Base-by-base conservation (phyloP, 352 stramenopile genomes). In the Pythium phragmitis region DNA sequence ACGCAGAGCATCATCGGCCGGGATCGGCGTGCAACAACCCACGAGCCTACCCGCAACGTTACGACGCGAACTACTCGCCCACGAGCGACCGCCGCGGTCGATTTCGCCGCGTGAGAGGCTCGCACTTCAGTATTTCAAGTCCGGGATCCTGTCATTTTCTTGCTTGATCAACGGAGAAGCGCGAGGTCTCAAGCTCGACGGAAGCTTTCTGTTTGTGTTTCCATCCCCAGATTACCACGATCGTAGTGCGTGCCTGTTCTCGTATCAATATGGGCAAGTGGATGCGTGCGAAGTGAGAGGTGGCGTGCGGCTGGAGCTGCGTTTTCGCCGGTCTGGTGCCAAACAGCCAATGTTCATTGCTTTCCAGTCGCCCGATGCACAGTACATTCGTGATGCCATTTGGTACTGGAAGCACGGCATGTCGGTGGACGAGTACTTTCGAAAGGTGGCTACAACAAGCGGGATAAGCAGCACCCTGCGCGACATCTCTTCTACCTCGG, bases 201-300 rank as follows among this genome's bases (percentile, higher is more conserved):
- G 70, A 57, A 67, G 69, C 13, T 75, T 79, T 52, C 61, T 90
- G n/a, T 79, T 66, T 4, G 74, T 89, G 19, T 89, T 84, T 33
- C 80, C 80, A 4, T 81, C 79, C 0, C 71, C 78, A 0, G 77
- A 91, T 36, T 83, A 70, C 34, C 68, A 75, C 42, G 80, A 89
- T 28, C 75, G 76, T n/a, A 87, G 72, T 19, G 84, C 84, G 12
- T 91, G 75, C 49, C 67, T 90, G 50, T 89, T 91, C 63, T 85
- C 73, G 36, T 91, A 91, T 43, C 51, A 50, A 12, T 90, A 89
- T 56, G 76, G 85, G 12, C 67, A 77, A 48, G 60, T 91, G 4
- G 79, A 87, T 17, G 68, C 64, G 1, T 92, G 81, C 41, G 72
- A 87, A 42, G 72, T 77, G 1, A 45, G 57, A 6, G 67, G 68